phyloP scores from a whole-genome alignment of 1,284 basidiomycete genomes.

The Pterula multifida region DNA sequence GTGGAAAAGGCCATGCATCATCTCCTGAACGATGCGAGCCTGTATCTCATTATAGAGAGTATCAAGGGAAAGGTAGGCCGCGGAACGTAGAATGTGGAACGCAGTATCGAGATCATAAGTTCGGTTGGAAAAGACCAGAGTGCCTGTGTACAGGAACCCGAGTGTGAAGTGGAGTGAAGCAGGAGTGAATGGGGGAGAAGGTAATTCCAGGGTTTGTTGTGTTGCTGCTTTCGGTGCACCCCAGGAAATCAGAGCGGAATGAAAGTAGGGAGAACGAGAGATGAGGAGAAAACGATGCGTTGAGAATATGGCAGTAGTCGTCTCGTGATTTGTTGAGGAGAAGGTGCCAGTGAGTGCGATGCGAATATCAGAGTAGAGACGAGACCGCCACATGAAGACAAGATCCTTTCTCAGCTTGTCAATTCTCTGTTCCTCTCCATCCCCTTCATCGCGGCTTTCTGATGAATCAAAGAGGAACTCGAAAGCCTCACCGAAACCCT shows the following conservation, averaged over 20 bases:
- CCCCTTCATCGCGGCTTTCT: conserved; percentile 36
- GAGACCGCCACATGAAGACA: conserved; percentile 92
- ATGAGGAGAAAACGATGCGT: conserved; percentile 89
- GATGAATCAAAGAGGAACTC: conserved; percentile 78
- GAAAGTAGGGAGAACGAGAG: conserved; percentile 84
- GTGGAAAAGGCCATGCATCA: conserved; percentile 81
- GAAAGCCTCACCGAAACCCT: conserved; percentile 78
- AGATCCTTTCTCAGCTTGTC: conserved; percentile 87
- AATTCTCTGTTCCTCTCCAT: conserved; percentile 59
- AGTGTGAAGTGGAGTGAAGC: conserved; percentile 91
- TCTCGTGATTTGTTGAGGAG: conserved; percentile 48
- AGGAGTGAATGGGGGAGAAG: conserved; percentile 90
- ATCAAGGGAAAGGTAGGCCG: conserved; percentile 73
- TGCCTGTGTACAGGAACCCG: conserved; percentile 90
- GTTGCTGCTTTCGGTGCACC: conserved; percentile 20
- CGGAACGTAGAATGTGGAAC: conserved; percentile 80
- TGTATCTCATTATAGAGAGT: conserved; percentile 71
- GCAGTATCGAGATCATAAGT: conserved; percentile 89
- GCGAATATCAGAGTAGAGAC: conserved; percentile 83
- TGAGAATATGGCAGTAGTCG: conserved; percentile 72
- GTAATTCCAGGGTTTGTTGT: conserved; percentile 54
- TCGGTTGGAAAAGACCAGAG: conserved; percentile 84
- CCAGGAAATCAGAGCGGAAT: conserved; percentile 56
- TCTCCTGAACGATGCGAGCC: conserved; percentile 72
- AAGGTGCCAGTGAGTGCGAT: conserved; percentile 64